A percentile compares a stretch with the other conserved stretches of the same genome.
Conservation (phyloP, 306 rosid species). For the Heteromeles arbutifolia region DNA sequence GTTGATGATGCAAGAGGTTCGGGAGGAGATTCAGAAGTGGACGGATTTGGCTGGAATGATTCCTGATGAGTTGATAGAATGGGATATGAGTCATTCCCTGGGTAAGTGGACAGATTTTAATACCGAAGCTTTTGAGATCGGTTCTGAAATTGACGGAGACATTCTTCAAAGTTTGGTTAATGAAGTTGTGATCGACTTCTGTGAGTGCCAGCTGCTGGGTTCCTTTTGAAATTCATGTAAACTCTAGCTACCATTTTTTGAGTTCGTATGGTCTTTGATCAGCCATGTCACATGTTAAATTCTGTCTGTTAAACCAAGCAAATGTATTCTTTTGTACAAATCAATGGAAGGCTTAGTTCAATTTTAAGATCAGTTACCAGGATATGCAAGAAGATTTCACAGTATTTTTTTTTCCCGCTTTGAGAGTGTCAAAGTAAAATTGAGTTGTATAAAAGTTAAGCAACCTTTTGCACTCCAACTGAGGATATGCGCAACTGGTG, state of each 20-base stretch:
- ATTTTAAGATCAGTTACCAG: not conserved
- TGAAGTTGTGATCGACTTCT: conserved; percentile 55
- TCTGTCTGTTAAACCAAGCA: conserved; percentile 13
- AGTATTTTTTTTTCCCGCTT: too few species aligned
- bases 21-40: conserved; percentile 52
- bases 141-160: conserved; percentile 43
- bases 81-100: conserved; percentile 72
- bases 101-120: conserved; percentile 77
- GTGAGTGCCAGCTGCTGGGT: conserved; percentile 20
- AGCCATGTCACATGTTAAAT: not conserved
- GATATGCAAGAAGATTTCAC: too few species aligned
- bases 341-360: conserved; percentile 4
- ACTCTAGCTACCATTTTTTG: not conserved
- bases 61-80: conserved; percentile 67
- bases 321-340: conserved; percentile 42
- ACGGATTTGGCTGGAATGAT: conserved; percentile 46
- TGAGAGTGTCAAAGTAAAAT: too few species aligned
- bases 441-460: too few species aligned
- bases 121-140: conserved; percentile 65
- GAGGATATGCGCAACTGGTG: too few species aligned
- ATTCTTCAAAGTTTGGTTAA: conserved; percentile 57
- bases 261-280: not conserved
- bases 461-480: too few species aligned
- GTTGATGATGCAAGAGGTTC: conserved; percentile 41
- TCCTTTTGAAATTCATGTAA: conserved; percentile 12